Base-by-base conservation (phyloP, 2,329 filamentous ascomycete genomes). In the Acrocalymma vagum region DNA sequence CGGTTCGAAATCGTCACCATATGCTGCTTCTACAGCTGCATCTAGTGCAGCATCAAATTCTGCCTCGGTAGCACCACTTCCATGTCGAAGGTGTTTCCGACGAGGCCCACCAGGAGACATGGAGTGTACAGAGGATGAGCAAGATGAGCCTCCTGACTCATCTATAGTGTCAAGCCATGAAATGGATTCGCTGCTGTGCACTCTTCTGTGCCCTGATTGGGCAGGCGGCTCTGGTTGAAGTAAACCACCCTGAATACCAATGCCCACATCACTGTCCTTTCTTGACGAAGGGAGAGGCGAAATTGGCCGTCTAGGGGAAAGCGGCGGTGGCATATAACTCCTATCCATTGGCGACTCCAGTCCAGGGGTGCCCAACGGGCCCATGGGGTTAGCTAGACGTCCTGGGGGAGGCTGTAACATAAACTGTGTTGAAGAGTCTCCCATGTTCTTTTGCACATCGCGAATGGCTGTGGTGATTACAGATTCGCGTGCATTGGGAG, bases 161-260 rank as follows among this genome's bases (percentile, higher is more conserved):
- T 95, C 89, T 41, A 95, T 94, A 1, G 90, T 93, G 63, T 96
- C 90, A n/a, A 96, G 72, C 92, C 92, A 96, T 1, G 91, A 95
- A 36, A 88, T 90, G 4, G 88, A 90, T 63, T 91, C 89, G 47
- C 87, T 85, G 60, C 89, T 93, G 9, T 81, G 78, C 16, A 82
- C 84, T 45, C 83, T 69, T 24, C 60, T 50, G 36, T 69, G 65
- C 18, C 51, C 53, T 25, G 50, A 14, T 20, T 53, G 41, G 14
- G 45, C 30, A 11, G 57, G 25, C 9, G 49, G 51, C 37, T 63
- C 56, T 22, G 60, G 58, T 28, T 53, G 55, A 9, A 62, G 46
- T 22, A 56, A 28, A 3, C 34, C 48, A 15, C 45, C 53, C 13
- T 50, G 53, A 10, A 53, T 52, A 13, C 39, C 55, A 10, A 53